Percentiles rank a stretch among this genome's conserved stretches.
Evolutionary conservation across 140 eudicot genomes (phyloP).

Genomic region (Senecio squalidus): DNA sequence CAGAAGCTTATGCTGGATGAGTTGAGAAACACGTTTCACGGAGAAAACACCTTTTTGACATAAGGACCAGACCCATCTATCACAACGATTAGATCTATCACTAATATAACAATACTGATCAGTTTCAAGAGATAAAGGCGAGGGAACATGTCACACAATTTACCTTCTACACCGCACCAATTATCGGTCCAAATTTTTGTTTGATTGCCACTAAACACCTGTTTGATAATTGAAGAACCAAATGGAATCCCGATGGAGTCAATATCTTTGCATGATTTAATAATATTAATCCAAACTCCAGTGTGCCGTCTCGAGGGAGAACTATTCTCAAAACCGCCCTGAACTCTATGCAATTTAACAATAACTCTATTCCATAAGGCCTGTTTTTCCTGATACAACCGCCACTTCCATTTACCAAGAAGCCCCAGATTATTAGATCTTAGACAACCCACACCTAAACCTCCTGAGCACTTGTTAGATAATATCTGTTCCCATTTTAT

Average conservation of each 20-base stretch:
- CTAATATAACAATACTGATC: not conserved
- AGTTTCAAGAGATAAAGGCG: not conserved
- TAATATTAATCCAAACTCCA: not conserved
- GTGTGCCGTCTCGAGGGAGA: not conserved
- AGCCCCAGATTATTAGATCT: not conserved
- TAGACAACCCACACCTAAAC: not conserved
- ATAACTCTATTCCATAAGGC: not conserved
- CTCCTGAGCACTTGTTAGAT: not conserved
- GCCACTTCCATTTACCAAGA: not conserved
- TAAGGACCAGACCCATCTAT: not conserved
- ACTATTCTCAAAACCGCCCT: not conserved
- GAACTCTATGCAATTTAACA: not conserved
- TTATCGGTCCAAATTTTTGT: not conserved
- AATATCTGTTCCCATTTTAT: not conserved
- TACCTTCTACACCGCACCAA: not conserved
- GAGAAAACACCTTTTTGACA: not conserved
- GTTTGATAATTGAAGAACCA: not conserved
- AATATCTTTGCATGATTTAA: not conserved
- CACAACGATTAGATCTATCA: not conserved
- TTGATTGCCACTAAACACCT: not conserved
- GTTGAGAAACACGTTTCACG: not conserved
- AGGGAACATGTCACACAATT: not conserved
- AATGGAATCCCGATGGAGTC: not conserved
- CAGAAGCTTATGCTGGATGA: not conserved
- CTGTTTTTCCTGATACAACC: not conserved